Percentiles rank a stretch among this genome's conserved stretches.
phyloP scores from a whole-genome alignment of 2,329 filamentous ascomycete species.

The Thielaviopsis musarum region DNA sequence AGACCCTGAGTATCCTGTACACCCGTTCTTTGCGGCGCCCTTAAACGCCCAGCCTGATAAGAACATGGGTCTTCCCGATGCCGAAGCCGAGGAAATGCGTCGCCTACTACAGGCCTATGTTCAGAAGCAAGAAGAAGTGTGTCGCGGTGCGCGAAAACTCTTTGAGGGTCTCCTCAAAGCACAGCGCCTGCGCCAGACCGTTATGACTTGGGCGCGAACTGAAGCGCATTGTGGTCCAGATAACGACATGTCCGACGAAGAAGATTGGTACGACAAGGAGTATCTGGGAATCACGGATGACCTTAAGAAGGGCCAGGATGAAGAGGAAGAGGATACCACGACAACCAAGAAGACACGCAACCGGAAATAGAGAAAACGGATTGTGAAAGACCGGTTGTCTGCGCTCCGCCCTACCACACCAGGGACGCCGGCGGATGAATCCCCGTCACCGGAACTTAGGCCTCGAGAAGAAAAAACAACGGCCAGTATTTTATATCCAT shows the following conservation, averaged over 20 bases:
- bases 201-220: slow-evolving; percentile 60
- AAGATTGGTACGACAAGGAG: slow-evolving; percentile 77
- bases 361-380: slow-evolving; percentile 24
- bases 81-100: slow-evolving; percentile 64
- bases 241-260: slow-evolving; percentile 67
- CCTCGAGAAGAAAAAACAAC: neutral
- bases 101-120: slow-evolving; percentile 59
- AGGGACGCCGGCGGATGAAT: neutral
- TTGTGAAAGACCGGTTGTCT: slow-evolving; percentile 1
- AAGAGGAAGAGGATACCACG: slow-evolving; percentile 59
- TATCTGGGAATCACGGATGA: slow-evolving; percentile 62
- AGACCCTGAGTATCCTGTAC: slow-evolving; percentile 33
- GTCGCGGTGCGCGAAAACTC: slow-evolving; percentile 50
- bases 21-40: slow-evolving; percentile 59
- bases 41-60: slow-evolving; percentile 44
- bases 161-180: slow-evolving; percentile 56
- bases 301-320: slow-evolving; percentile 65
- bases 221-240: slow-evolving; percentile 53
- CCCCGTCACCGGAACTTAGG: neutral
- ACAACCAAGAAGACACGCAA: slow-evolving; percentile 45
- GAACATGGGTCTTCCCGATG: slow-evolving; percentile 52
- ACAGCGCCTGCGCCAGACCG: slow-evolving; percentile 52
- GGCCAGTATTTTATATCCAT: neutral
- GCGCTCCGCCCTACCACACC: neutral
- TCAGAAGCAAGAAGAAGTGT: slow-evolving; percentile 74